Evolutionary conservation across 179 eudicot genomes (phyloP).

Genomic region (Spinacia oleracea): DNA sequence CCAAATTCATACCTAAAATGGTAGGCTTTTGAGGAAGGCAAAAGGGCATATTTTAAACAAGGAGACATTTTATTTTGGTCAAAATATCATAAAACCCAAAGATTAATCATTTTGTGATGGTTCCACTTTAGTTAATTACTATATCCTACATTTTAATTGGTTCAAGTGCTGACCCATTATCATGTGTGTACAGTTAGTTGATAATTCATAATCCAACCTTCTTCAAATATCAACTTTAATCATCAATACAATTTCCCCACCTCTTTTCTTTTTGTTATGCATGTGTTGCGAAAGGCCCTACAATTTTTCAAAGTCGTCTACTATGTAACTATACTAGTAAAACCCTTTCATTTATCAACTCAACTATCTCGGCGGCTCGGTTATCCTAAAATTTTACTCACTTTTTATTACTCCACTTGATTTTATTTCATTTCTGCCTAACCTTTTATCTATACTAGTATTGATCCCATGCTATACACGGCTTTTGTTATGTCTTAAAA

Average conservation of each 20-base stretch:
- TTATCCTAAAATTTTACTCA: too few relatives aligned
- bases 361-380: too few relatives aligned
- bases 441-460: too few relatives aligned
- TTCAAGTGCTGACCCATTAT: background rate
- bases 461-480: too few relatives aligned
- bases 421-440: too few relatives aligned
- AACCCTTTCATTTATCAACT: too few relatives aligned
- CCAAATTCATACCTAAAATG: slow-evolving; percentile 1
- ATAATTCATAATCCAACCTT: background rate
- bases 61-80: background rate
- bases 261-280: too few relatives aligned
- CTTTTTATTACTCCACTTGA: too few relatives aligned
- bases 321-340: too few relatives aligned
- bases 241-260: background rate
- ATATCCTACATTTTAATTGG: background rate
- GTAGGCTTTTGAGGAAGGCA: slow-evolving; percentile 13
- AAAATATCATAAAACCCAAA: background rate
- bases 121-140: slow-evolving; percentile 1
- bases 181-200: slow-evolving; percentile 1
- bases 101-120: background rate
- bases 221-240: background rate
- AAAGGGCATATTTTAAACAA: slow-evolving; percentile 4
- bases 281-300: background rate
- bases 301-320: background rate
- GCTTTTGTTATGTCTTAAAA: too few relatives aligned